Evolutionary conservation across 2,329 filamentous ascomycete genomes (phyloP).

Genomic region (Cladosporium sp.): DNA sequence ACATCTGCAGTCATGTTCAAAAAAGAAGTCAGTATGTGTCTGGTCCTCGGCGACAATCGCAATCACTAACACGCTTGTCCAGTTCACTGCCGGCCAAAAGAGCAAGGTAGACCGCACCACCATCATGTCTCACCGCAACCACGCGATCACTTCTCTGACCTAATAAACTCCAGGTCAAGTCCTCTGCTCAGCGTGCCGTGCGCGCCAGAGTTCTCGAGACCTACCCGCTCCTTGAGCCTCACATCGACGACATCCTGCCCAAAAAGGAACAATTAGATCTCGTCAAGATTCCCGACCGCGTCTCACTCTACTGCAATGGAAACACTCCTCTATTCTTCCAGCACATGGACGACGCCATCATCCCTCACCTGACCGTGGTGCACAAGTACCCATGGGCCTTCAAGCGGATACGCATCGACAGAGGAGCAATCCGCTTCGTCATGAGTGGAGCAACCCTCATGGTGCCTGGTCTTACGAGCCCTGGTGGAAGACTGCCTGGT

Average conservation of each 20-base stretch:
- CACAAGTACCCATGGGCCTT: conserved; percentile 86
- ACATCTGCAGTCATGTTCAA: conserved; percentile 68
- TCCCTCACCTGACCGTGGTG: conserved; percentile 84
- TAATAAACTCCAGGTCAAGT: conserved; percentile 58
- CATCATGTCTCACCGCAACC: not conserved
- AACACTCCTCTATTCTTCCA: conserved; percentile 84
- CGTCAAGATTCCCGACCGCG: conserved; percentile 89
- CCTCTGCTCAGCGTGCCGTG: conserved; percentile 82
- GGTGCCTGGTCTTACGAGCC: conserved; percentile 85
- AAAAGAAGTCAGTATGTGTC: conserved; percentile 64
- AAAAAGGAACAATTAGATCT: conserved; percentile 89
- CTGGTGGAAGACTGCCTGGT: conserved; percentile 73
- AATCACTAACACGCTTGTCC: conserved; percentile 18
- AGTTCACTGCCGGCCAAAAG: conserved; percentile 69
- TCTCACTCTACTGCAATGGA: conserved; percentile 81
- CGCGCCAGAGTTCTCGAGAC: conserved; percentile 75
- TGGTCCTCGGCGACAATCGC: not conserved
- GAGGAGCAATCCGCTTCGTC: conserved; percentile 94
- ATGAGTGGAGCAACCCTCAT: conserved; percentile 90
- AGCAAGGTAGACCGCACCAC: conserved; percentile 58
- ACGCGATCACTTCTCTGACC: not conserved
- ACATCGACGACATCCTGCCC: conserved; percentile 90
- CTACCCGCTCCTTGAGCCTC: conserved; percentile 78
- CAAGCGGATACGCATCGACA: conserved; percentile 81
- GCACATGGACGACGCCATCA: conserved; percentile 67